Evolutionary conservation across 1,139 yeast genomes (phyloP).

Genomic region (Yamadazyma friedrichii): DNA sequence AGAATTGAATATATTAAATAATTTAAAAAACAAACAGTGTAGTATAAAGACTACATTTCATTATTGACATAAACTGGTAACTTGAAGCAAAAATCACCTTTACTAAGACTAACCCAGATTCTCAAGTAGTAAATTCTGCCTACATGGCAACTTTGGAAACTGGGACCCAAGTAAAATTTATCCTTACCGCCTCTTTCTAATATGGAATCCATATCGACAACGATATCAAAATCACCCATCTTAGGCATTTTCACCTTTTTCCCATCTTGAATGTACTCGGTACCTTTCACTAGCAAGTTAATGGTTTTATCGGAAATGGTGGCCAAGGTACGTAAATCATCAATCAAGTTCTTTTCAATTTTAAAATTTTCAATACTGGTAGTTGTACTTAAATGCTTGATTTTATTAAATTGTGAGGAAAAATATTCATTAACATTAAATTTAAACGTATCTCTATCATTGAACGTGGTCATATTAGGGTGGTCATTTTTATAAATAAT

Average conservation of each 20-base stretch:
- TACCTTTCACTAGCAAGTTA: constrained; percentile 12
- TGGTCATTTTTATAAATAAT: constrained; percentile 28
- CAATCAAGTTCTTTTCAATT: constrained; percentile 29
- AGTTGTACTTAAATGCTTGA: constrained; percentile 20
- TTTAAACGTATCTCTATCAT: constrained; percentile 26
- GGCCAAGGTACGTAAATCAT: constrained; percentile 32
- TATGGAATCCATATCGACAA: constrained; percentile 9
- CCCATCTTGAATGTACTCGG: constrained; percentile 7
- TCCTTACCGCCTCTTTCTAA: constrained; percentile 9
- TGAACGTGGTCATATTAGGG: constrained; percentile 10
- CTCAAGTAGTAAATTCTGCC: constrained; percentile 36
- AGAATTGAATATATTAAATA: no score
- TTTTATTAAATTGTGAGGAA: constrained; percentile 18
- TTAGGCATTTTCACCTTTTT: constrained; percentile 2
- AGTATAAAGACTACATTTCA: not conserved
- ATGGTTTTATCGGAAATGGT: constrained; percentile 27
- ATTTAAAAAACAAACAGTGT: no score
- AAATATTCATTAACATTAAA: constrained; percentile 25
- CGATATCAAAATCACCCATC: constrained; percentile 8
- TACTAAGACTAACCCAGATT: constrained; percentile 27
- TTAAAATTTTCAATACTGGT: constrained; percentile 27
- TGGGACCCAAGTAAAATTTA: constrained; percentile 33
- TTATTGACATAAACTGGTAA: constrained; percentile 6
- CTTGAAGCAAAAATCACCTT: constrained; percentile 15
- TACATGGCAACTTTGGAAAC: constrained; percentile 38